phyloP scores from a whole-genome alignment of 148 eudicot species.

The Drosera capensis region DNA sequence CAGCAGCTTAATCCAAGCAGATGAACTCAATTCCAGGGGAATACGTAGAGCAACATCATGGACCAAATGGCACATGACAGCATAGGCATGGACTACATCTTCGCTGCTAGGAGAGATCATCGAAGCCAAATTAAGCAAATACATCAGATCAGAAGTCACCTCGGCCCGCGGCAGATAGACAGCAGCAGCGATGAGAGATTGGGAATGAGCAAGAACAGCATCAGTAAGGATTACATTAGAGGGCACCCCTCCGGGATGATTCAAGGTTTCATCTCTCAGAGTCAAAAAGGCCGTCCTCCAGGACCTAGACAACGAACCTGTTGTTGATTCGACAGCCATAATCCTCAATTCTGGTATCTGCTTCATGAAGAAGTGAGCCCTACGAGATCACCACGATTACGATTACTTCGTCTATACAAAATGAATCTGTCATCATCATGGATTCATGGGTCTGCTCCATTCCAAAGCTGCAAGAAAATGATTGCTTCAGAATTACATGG shows the following conservation, averaged over 20 bases:
- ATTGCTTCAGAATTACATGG: no score
- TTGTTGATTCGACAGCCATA: not conserved
- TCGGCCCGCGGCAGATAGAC: conserved; percentile 48
- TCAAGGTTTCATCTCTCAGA: conserved; percentile 62
- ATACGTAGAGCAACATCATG: conserved; percentile 25
- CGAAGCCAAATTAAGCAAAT: conserved; percentile 45
- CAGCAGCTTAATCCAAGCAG: conserved; percentile 52
- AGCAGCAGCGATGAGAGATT: conserved; percentile 35
- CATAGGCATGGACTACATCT: conserved; percentile 25
- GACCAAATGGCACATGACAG: conserved; percentile 39
- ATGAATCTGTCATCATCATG: no score
- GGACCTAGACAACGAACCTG: conserved; percentile 24
- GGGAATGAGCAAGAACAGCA: conserved; percentile 42
- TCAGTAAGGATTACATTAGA: conserved; percentile 31
- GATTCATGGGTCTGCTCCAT: no score
- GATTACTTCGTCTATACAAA: no score
- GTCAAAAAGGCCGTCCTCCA: conserved; percentile 90
- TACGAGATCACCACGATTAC: no score
- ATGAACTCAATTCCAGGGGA: conserved; percentile 35
- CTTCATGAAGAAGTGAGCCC: no score
- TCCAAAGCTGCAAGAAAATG: no score
- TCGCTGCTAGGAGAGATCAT: conserved; percentile 10
- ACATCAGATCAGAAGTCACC: conserved; percentile 58
- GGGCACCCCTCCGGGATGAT: conserved; percentile 13
- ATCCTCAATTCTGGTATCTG: no score